A percentile compares a stretch with the other conserved stretches of the same genome.
Evolutionary conservation across 345 rosid species (phyloP).

Genomic region (Cardiospermum halicacabum): DNA sequence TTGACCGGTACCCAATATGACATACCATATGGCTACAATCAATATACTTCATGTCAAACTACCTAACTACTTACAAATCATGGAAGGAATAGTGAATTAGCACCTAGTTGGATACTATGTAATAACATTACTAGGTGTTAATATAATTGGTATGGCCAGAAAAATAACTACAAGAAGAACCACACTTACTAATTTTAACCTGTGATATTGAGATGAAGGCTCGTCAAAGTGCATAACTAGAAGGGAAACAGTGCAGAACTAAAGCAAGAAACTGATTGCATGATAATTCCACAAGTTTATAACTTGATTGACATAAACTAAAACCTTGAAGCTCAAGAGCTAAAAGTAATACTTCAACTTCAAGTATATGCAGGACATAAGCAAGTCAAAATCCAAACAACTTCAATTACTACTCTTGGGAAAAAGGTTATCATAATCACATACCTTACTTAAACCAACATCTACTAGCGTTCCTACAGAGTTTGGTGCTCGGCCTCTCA

Average conservation of each 20-base stretch:
- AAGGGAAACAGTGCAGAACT: neutral
- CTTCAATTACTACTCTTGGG: too few relatives aligned
- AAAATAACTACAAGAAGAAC: neutral
- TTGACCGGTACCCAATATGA: neutral
- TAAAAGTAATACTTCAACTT: neutral
- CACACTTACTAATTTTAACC: neutral
- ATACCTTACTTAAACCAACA: conserved; percentile 87
- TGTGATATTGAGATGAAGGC: neutral
- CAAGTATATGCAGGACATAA: neutral
- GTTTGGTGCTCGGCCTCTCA: conserved; percentile 47
- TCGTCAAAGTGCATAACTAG: neutral
- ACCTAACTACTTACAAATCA: neutral
- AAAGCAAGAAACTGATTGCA: neutral
- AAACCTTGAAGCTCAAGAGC: neutral
- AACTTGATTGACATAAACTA: neutral
- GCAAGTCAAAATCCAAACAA: neutral
- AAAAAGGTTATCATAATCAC: neutral
- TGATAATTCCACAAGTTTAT: neutral
- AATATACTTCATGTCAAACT: neutral
- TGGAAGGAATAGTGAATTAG: neutral
- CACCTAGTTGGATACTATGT: neutral
- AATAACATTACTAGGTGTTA: neutral
- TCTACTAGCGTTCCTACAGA: conserved; percentile 58
- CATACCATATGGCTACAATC: neutral
- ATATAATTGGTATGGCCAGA: neutral